Percentiles rank a stretch among this genome's conserved stretches.
Evolutionary conservation across 768 basidiomycete species (phyloP).

Genomic region (Tremella mesenterica): DNA sequence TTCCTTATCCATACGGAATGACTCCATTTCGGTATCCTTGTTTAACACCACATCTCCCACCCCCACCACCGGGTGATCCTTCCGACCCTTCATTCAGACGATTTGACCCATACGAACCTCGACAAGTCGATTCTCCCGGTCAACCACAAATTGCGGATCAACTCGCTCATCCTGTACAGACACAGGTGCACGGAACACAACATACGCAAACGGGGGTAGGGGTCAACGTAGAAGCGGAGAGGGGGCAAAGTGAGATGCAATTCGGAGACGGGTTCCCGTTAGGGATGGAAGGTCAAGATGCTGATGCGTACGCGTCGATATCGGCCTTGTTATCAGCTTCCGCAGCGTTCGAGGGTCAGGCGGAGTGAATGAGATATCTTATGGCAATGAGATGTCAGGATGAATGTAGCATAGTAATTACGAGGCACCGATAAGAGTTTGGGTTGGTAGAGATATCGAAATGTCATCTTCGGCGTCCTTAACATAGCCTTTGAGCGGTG

Average conservation of each 20-base stretch:
- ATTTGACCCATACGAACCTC: slow-evolving; percentile 16
- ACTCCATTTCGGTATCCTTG: slow-evolving; percentile 38
- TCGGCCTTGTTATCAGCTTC: neutral
- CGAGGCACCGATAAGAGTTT: no score
- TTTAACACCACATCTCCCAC: slow-evolving; percentile 13
- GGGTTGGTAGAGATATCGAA: no score
- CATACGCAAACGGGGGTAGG: no score
- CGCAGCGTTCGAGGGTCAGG: no score
- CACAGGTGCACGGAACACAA: neutral
- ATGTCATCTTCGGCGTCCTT: no score
- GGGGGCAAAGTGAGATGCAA: no score
- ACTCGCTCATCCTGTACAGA: no score
- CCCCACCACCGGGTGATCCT: slow-evolving; percentile 32
- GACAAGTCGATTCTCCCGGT: neutral
- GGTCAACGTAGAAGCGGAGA: no score
- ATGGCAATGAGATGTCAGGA: no score
- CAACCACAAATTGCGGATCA: neutral
- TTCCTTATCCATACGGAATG: slow-evolving; percentile 24
- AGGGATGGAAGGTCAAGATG: neutral
- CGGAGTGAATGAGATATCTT: no score
- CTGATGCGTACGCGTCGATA: slow-evolving; percentile 6
- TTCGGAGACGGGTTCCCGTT: neutral
- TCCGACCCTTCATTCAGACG: slow-evolving; percentile 20
- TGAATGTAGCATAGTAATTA: no score
- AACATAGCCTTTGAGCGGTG: no score